Base-by-base conservation (phyloP, 805 yeast genomes). In the Pichia manshurica region DNA sequence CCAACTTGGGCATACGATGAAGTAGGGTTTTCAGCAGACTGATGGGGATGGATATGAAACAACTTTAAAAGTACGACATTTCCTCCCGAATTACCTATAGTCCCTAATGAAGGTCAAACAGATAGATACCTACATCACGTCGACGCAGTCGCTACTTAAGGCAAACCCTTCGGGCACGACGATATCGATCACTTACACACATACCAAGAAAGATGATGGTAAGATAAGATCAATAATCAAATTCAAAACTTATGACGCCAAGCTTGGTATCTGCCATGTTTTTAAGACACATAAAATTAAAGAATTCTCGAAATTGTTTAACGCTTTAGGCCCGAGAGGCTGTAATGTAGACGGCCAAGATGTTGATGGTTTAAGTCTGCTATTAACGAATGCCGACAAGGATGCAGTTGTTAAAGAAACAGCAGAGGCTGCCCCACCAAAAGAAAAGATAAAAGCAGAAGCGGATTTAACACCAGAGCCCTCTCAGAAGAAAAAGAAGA, bases 251-350 rank as follows among this genome's bases (percentile, higher is more conserved):
- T 81, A 66, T 55, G 88, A 87, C 59, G 75, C 89, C 2, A 72
- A 67, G 16, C 69, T 79, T 16, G 90, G 90, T 7, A 71, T 80
- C 36, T 73, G 81, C 50, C 75, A 81, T 63, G 74, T 72, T 51
- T 78, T 72, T 60, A 71, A 69, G 50, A 80, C 91, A 1, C 67
- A 69, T 52, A 82, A 82, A 54, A 66, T 74, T 42, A 87, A 87
- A 61, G 95, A 88, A 62, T 75, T 89, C 39, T 79, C 87, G 21
- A 75, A 90, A 54, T 60, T 88, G 20, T 67, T 86, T 61, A 77
- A 86, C 42, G 84, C 86, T 6, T 59, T 88, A 42, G 95, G 95
- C 0, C 89, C 89, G 5, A 68, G 73, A 46, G 83, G 67, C 15
- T 55, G 81, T 44, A 46, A 36, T 39, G 39, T 53, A 12, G 39